Percentiles rank a stretch among this genome's conserved stretches.
phyloP scores from a whole-genome alignment of 805 yeast species.

The Candida palmyrensis region DNA sequence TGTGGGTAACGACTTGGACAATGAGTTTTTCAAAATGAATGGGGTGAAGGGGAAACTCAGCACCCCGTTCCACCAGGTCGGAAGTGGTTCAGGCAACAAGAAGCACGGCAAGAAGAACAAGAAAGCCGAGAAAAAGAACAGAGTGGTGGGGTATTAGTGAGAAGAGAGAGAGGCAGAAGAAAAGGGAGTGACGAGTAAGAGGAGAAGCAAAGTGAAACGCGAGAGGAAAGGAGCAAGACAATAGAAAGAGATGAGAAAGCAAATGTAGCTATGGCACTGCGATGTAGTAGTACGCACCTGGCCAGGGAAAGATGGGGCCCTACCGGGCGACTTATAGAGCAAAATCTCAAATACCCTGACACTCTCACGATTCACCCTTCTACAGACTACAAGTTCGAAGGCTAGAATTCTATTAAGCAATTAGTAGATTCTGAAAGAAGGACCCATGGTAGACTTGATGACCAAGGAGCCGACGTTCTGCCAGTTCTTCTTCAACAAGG shows the following conservation, averaged over 20 bases:
- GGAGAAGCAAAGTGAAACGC: no score
- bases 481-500: constrained; percentile 99
- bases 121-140: constrained; percentile 48
- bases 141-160: constrained; percentile 22
- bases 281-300: no score
- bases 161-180: not conserved
- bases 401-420: no score
- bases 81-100: constrained; percentile 32
- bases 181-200: not conserved
- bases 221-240: no score
- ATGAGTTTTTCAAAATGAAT: constrained; percentile 75
- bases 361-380: no score
- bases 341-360: no score
- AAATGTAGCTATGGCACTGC: no score
- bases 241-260: no score
- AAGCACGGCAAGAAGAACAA: constrained; percentile 77
- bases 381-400: no score
- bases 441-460: constrained; percentile 99
- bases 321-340: no score
- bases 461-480: constrained; percentile 99
- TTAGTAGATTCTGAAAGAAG: constrained; percentile 99
- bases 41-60: constrained; percentile 56
- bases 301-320: no score
- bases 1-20: constrained; percentile 79
- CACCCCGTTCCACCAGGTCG: constrained; percentile 68